Percentiles rank a stretch among this genome's conserved stretches.
phyloP scores from a whole-genome alignment of 2,329 filamentous ascomycete genomes.

The Apiospora hydei region DNA sequence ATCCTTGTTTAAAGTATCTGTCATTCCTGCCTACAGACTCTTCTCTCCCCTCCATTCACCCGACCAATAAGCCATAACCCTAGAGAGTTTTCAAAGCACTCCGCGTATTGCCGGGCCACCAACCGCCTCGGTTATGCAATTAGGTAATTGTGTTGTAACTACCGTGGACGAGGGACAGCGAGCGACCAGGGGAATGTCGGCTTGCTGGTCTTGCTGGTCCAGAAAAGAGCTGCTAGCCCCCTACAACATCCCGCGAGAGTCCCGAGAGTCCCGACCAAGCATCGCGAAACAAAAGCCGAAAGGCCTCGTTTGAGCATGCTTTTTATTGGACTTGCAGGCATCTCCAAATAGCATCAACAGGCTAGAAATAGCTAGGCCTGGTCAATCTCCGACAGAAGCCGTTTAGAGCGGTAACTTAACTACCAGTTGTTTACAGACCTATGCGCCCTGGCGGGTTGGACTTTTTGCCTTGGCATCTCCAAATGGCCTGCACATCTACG shows the following conservation, averaged over 20 bases:
- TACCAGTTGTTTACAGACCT: background rate
- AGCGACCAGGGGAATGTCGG: slow-evolving; percentile 5
- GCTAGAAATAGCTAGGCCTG: slow-evolving; percentile 1
- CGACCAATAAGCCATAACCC: background rate
- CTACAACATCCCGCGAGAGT: background rate
- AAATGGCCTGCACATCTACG: slow-evolving; percentile 7
- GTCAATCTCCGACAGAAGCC: slow-evolving; percentile 6
- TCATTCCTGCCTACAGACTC: background rate
- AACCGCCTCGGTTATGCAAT: slow-evolving; percentile 16
- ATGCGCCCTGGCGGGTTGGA: slow-evolving; percentile 9
- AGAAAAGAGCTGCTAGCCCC: background rate
- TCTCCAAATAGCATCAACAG: slow-evolving; percentile 1
- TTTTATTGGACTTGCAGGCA: background rate
- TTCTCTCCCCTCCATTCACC: background rate
- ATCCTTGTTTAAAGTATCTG: background rate
- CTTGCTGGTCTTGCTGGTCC: slow-evolving; percentile 12
- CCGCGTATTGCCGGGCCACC: slow-evolving; percentile 9
- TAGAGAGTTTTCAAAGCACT: background rate
- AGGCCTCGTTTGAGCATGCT: slow-evolving; percentile 8
- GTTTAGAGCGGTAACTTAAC: slow-evolving; percentile 12
- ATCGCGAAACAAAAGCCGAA: slow-evolving; percentile 19
- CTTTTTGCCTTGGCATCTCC: slow-evolving; percentile 19
- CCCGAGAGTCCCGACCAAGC: slow-evolving; percentile 18
- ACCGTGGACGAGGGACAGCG: background rate
- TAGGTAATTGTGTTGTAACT: slow-evolving; percentile 2